phyloP scores from a whole-genome alignment of 179 eudicot species.

The Vitellaria paradoxa region DNA sequence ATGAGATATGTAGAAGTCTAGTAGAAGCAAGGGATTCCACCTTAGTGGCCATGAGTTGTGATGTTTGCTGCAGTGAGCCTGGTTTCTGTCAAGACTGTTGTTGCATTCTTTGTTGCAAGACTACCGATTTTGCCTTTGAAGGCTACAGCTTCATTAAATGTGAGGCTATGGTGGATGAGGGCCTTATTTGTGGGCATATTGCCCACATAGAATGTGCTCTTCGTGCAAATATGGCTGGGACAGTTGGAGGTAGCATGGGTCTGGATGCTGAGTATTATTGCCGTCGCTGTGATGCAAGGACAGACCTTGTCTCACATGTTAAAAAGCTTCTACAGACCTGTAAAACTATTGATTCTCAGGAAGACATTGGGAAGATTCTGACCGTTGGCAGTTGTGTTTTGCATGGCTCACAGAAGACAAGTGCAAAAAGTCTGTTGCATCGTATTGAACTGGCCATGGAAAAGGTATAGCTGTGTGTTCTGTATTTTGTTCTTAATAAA shows the following conservation, averaged over 20 bases:
- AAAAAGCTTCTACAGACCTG: constrained; percentile 47
- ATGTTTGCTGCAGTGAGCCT: constrained; percentile 80
- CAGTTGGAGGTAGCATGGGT: constrained; percentile 83
- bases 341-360: constrained; percentile 45
- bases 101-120: constrained; percentile 76
- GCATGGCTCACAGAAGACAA: constrained; percentile 58
- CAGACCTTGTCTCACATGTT: constrained; percentile 70
- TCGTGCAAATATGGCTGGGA: constrained; percentile 85
- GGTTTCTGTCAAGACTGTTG: constrained; percentile 82
- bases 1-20: constrained; percentile 60
- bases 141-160: constrained; percentile 78
- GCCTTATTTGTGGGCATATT: constrained; percentile 68
- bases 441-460: constrained; percentile 44
- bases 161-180: constrained; percentile 42
- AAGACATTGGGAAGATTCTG: constrained; percentile 52
- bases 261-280: constrained; percentile 90
- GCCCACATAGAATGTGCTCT: constrained; percentile 81
- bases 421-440: constrained; percentile 46
- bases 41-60: constrained; percentile 50
- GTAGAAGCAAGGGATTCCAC: constrained; percentile 33
- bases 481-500: constrained; percentile 10
- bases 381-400: constrained; percentile 48
- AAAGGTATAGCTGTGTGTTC: constrained; percentile 51
- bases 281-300: constrained; percentile 80
- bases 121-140: constrained; percentile 40